phyloP scores from a whole-genome alignment of 2,329 filamentous ascomycete species.

The Hymenoscyphus fructigenus region DNA sequence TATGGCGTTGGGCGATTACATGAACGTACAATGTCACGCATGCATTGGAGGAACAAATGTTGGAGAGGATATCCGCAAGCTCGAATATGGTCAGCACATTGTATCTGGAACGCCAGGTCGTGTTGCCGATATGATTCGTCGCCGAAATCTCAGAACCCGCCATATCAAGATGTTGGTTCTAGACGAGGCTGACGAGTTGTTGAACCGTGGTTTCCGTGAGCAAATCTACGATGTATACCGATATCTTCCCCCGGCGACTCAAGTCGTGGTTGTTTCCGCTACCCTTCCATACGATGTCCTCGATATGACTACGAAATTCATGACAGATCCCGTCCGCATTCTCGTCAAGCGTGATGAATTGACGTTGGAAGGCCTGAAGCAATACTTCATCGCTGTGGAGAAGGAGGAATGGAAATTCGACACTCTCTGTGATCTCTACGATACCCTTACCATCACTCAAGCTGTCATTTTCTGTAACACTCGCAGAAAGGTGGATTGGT shows the following conservation, averaged over 20 bases:
- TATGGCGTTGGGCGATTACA: conserved; percentile 99
- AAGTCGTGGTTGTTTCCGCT: conserved; percentile 97
- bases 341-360: conserved; percentile 98
- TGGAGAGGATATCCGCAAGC: conserved; percentile 94
- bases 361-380: conserved; percentile 95
- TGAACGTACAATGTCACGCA: conserved; percentile 98
- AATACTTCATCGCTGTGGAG: conserved; percentile 99
- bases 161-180: conserved; percentile 79
- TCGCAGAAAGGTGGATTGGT: conserved; percentile 99
- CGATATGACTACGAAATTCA: conserved; percentile 99
- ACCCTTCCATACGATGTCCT: conserved; percentile 97
- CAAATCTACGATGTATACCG: conserved; percentile 99
- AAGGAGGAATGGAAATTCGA: conserved; percentile 99
- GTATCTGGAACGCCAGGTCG: conserved; percentile 97
- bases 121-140: conserved; percentile 82
- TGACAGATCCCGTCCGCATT: conserved; percentile 96
- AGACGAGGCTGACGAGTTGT: conserved; percentile 73
- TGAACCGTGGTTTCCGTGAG: conserved; percentile 94
- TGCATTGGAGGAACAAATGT: conserved; percentile 98
- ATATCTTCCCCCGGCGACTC: conserved; percentile 91
- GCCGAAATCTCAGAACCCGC: conserved; percentile 69
- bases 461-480: conserved; percentile 99
- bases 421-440: conserved; percentile 97
- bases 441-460: conserved; percentile 99
- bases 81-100: conserved; percentile 96